Evolutionary conservation across 306 rosid species (phyloP), one percentile per base, ranked within the genome.

Genomic region (Prunus campanulata): DNA sequence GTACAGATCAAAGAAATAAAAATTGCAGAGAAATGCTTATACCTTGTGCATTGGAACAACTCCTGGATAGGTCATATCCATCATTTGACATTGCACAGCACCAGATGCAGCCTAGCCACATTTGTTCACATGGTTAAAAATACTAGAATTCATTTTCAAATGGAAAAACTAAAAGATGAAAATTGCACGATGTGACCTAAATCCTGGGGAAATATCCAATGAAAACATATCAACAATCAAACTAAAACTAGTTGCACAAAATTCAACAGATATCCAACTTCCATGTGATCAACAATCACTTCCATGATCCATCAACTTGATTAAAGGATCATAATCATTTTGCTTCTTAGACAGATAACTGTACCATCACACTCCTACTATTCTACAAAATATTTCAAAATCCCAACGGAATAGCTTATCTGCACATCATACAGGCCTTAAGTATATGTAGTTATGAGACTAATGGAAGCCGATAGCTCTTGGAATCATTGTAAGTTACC

Each of bases 31-130:
- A 8, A 27, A 73, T 15, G 14, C 56, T 24, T 9, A 83, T 48
- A 91, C 98, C 93, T 91, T 94, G 87, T 94, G 97, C 97, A 94
- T 94, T 80, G 98, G 98, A 85, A 94, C 98, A 75, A 80, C 90
- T 69, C 97, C 98, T 2, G 90, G 94, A 83, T 87, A 86, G 8
- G 98, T 88, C 88, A 88, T 88, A 71, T 94, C 97, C 84, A 94
- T 88, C 89, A 91, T 88, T 83, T 94, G 98, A 79, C 98, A 94
- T 82, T 94, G 98, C 74, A 94, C 97, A 74, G 93, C 97, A 70
- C 98, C 98, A n/a, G 98, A 90, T 71, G 97, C 95, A 73, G 97
- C 98, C 98, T 94, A 78, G 25, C 32, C 83, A 88, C 72, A 68
- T 81, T 44, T 20, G 81, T 32, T 67, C 57, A 72, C 68, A 74